Base-by-base conservation (phyloP, 805 yeast genomes). In the Sungouiella thailandica region DNA sequence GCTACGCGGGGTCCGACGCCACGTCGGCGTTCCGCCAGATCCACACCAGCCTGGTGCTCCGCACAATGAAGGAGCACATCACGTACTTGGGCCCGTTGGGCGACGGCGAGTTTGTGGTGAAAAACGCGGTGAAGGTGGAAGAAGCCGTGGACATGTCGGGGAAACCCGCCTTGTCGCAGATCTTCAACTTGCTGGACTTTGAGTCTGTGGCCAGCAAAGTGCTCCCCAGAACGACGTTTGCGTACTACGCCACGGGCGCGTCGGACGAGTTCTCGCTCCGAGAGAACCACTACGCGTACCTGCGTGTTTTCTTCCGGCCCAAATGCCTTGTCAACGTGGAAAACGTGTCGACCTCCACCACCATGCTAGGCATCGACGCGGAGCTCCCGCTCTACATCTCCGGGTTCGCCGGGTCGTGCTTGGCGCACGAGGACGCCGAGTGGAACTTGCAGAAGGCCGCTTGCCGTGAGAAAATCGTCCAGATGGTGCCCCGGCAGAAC, bases 121-220 rank as follows among this genome's bases (percentile, higher is more conserved):
- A 17, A 17, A 19, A 20, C 17, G 11, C n/a, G n/a, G 20, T 13
- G 18, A 19, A 19, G 31, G 27, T 5, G 17, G 11, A 17, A 16
- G 23, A 11, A 4, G 15, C 22, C 13, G 12, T 12, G 4, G 25
- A 7, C 4, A 13, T 12, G 5, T 5, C 5, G 12, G 25, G 7
- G 15, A 34, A 28, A 23, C 36, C 36, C 5, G 20, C 36, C 12
- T 19, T 34, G 26, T 23, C 25, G 11, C 32, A 28, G 15, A 29
- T 34, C 12, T 34, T 34, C 36, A 34, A 29, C 23, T 16, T 34
- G 19, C 29, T n/a, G 25, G 36, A 34, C 36, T 34, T 34, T 16
- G 32, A 34, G 32, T 28, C 10, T 23, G 36, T 34, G 19, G 36
- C 36, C 13, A 24, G 19, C 17, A 16, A 28, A 25, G 36, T 34